phyloP scores from a whole-genome alignment of 805 yeast species.

The Yamadazyma philogaea region DNA sequence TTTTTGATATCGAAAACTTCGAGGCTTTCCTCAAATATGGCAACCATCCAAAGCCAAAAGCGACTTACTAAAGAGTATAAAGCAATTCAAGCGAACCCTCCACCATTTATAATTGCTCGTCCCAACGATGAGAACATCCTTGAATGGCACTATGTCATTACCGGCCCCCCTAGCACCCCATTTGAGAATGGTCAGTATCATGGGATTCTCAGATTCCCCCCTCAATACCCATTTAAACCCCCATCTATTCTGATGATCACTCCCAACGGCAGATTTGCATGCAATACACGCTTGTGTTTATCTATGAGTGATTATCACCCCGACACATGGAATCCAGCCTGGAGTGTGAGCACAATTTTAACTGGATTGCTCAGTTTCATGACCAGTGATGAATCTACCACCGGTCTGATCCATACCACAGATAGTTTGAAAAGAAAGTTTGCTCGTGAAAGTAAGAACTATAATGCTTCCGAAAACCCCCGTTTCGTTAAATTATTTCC shows the following conservation, averaged over 20 bases:
- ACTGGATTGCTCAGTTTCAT: constrained; percentile 86
- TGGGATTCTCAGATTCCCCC: constrained; percentile 79
- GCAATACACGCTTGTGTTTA: constrained; percentile 78
- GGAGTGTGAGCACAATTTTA: constrained; percentile 88
- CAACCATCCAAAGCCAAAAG: constrained; percentile 39
- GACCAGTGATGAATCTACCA: constrained; percentile 83
- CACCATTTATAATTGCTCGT: constrained; percentile 79
- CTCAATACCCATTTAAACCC: constrained; percentile 87
- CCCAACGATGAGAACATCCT: constrained; percentile 86
- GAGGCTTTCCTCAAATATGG: constrained; percentile 27
- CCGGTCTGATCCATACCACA: constrained; percentile 74
- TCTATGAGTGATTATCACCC: constrained; percentile 96
- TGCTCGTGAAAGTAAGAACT: constrained; percentile 59
- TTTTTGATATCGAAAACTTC: no score
- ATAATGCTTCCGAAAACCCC: constrained; percentile 54
- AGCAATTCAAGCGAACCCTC: constrained; percentile 70
- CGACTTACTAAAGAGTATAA: constrained; percentile 79
- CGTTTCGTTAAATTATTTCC: constrained; percentile 66
- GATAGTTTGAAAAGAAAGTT: constrained; percentile 52
- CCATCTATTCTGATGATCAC: constrained; percentile 88
- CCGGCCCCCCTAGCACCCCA: constrained; percentile 90
- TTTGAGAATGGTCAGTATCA: constrained; percentile 86
- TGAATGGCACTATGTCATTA: constrained; percentile 90
- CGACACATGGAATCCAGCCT: constrained; percentile 93
- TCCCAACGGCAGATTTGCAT: constrained; percentile 83